phyloP scores from a whole-genome alignment of 352 stramenopile genomes.

The Phytophthora colocasiae region DNA sequence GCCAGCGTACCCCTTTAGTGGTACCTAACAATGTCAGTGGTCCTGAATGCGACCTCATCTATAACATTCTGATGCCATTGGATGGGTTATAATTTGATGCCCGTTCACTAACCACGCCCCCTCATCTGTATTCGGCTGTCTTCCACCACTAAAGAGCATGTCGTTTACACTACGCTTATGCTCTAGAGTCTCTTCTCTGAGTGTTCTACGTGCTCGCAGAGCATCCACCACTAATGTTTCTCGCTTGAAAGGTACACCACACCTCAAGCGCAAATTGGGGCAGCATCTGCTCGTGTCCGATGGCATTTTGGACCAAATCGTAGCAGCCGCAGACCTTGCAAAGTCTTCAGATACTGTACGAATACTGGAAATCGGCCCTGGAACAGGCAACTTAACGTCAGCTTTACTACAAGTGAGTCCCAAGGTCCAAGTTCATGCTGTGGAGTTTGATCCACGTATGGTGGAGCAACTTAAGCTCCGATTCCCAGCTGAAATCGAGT shows the following conservation, averaged over 20 bases:
- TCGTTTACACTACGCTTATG: conserved; percentile 4
- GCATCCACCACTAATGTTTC: conserved; percentile 50
- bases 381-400: conserved; percentile 89
- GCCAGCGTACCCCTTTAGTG: no score
- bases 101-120: no score
- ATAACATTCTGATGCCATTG: no score
- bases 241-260: conserved; percentile 60
- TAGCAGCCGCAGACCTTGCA: conserved; percentile 62
- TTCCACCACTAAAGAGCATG: conserved; percentile 13
- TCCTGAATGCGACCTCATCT: no score
- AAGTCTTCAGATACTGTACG: conserved; percentile 39
- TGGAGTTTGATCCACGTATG: conserved; percentile 86
- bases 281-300: conserved; percentile 84
- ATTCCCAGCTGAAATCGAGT: conserved; percentile 44
- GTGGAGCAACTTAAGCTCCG: conserved; percentile 70
- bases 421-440: conserved; percentile 60
- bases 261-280: conserved; percentile 84
- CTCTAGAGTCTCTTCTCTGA: neutral
- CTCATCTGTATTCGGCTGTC: no score
- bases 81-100: no score
- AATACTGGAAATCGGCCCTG: conserved; percentile 87
- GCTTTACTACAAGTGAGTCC: conserved; percentile 59
- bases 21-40: no score
- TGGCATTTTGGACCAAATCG: conserved; percentile 67
- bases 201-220: conserved; percentile 20